A percentile compares a stretch with the other conserved stretches of the same genome.
Evolutionary conservation across 2,329 filamentous ascomycete genomes (phyloP).

Genomic region (Pseudogymnoascus sp.): DNA sequence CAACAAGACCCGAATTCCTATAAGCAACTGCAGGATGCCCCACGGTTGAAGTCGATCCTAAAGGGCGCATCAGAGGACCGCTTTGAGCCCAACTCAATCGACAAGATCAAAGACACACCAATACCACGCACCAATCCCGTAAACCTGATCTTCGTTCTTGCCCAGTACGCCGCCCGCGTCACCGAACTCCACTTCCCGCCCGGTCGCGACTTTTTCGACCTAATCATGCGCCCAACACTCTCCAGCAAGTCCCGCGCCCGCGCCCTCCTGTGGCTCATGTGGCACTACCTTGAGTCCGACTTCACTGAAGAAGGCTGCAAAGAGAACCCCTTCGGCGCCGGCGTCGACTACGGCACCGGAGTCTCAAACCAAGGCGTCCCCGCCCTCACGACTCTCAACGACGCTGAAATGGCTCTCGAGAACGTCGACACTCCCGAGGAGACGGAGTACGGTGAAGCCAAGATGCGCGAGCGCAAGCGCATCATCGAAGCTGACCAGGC

Average conservation of each 20-base stretch:
- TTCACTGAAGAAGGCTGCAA: conserved; percentile 82
- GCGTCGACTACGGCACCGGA: conserved; percentile 56
- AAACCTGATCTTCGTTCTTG: conserved; percentile 92
- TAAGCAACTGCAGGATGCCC: conserved; percentile 95
- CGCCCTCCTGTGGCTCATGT: conserved; percentile 96
- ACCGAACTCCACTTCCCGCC: conserved; percentile 87
- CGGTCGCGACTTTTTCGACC: conserved; percentile 85
- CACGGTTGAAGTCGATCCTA: conserved; percentile 89
- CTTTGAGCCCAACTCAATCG: conserved; percentile 68
- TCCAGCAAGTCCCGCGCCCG: conserved; percentile 75
- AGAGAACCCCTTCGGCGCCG: conserved; percentile 80
- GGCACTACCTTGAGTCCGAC: conserved; percentile 97
- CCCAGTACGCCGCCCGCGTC: conserved; percentile 80
- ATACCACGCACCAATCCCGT: conserved; percentile 89
- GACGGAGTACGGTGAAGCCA: conserved; percentile 60
- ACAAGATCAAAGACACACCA: conserved; percentile 65
- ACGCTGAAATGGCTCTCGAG: conserved; percentile 58
- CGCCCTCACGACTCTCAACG: conserved; percentile 53
- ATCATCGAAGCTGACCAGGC: conserved; percentile 69
- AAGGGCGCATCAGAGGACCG: conserved; percentile 93
- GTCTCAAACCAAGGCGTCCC: conserved; percentile 65
- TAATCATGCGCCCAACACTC: conserved; percentile 83
- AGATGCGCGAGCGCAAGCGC: conserved; percentile 64
- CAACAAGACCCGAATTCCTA: conserved; percentile 93
- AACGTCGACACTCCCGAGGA: conserved; percentile 69